Base-by-base conservation (phyloP, 2,329 filamentous ascomycete species). In the Chrysosporium keratinophilum region DNA sequence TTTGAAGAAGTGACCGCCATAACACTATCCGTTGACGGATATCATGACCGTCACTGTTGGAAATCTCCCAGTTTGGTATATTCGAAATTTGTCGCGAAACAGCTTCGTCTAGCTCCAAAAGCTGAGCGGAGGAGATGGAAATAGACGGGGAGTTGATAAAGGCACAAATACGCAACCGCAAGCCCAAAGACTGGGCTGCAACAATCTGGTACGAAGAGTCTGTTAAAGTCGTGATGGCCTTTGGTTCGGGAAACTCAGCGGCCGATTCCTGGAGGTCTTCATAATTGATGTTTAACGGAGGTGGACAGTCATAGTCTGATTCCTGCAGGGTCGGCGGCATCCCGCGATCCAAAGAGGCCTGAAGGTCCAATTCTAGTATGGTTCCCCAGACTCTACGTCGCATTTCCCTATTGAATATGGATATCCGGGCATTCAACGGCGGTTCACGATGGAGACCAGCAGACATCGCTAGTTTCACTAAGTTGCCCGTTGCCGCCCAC, bases 341-440 rank as follows among this genome's bases (percentile, higher is more conserved):
- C 0, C 79, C 79, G 11, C 71, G 70, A 56, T 81, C 77, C 12
- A 81, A 65, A 0, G 77, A 76, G 0, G 76, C 71, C 58, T 81
- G 78, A 1, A 80, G 62, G 53, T 82, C 78, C 23, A 81, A 64
- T 58, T 82, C 78, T 9, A 77, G 65, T 9, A 80, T 76, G 1
- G 78, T 79, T 1, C 70, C 71, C 79, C 79, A 82, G 2, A 82
- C 65, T 42, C 79, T 71, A 50, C 76, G 71, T 50, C 78, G 73
- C 73, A 73, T 71, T 58, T 74, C 71, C 51, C 67, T 67, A 33
- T 72, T 68, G 54, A 73, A 73, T 1, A 60, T 53, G 0, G 68
- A 70, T 12, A 71, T 67, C 5, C 58, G 64, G 7, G 63, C 61
- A 52, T 66, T 65, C 20, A 62, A 59, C 41, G 48, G 54, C 0